Evolutionary conservation across 2,329 filamentous ascomycete species (phyloP).

Genomic region (Phaeosphaeria sp.): DNA sequence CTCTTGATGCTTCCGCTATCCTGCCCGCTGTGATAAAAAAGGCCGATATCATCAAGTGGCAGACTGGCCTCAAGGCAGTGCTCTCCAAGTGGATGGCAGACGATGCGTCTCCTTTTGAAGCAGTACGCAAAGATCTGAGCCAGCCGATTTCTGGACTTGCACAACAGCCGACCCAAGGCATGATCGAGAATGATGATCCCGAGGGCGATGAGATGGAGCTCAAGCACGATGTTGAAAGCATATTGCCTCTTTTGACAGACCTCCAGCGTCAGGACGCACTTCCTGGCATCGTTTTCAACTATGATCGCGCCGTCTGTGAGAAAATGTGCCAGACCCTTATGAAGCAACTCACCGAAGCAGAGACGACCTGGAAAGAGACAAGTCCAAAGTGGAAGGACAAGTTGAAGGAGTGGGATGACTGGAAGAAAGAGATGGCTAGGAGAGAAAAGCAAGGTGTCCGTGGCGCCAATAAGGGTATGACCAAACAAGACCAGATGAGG

Average conservation of each 20-base stretch:
- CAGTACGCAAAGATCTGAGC: constrained; percentile 56
- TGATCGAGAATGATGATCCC: constrained; percentile 14
- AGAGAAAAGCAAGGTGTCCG: constrained; percentile 54
- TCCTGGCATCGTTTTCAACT: constrained; percentile 80
- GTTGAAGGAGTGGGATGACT: constrained; percentile 65
- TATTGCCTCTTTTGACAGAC: constrained; percentile 65
- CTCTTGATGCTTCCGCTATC: constrained; percentile 58
- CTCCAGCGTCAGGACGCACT: constrained; percentile 70
- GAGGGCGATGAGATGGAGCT: constrained; percentile 33
- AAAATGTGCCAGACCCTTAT: constrained; percentile 61
- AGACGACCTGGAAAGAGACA: constrained; percentile 63
- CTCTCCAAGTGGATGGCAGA: constrained; percentile 68
- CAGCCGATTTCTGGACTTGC: constrained; percentile 16
- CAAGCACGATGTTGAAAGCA: constrained; percentile 49
- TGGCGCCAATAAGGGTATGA: constrained; percentile 55
- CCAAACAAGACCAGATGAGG: constrained; percentile 64
- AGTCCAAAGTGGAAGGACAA: constrained; percentile 67
- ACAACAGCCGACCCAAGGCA: constrained; percentile 5
- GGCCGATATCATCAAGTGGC: constrained; percentile 71
- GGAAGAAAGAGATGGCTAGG: constrained; percentile 58
- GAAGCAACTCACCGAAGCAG: constrained; percentile 60
- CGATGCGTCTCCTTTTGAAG: constrained; percentile 59
- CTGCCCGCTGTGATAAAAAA: constrained; percentile 67
- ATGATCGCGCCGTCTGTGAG: constrained; percentile 72
- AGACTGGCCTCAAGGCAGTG: constrained; percentile 64